These are phyloP conservation scores for Lichtheimia ornata DNA, from an alignment of 371 early-diverging fungal genomes.

Conservation along the genomic window DNA sequence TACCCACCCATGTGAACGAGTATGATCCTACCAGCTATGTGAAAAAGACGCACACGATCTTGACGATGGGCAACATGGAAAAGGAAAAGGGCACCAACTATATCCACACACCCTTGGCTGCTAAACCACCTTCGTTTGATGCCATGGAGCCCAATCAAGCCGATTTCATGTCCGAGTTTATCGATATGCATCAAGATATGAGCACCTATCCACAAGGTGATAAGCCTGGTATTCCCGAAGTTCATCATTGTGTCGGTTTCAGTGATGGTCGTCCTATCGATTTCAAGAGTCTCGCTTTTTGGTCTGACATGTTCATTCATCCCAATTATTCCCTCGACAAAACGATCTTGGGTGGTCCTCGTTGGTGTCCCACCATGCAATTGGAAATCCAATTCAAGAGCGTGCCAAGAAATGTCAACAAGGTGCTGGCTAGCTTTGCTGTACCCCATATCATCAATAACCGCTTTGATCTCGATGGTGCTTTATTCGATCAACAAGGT, in stretches of 20 bases:
- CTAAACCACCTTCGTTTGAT: conserved; percentile 15
- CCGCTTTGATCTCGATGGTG: conserved; percentile 40
- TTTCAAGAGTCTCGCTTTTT: conserved; percentile 37
- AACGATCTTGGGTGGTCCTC: conserved; percentile 15
- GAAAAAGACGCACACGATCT: conserved; percentile 24
- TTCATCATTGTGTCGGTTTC: conserved; percentile 28
- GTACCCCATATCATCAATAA: conserved; percentile 34
- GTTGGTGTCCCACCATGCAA: conserved; percentile 49
- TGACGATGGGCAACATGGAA: conserved; percentile 43
- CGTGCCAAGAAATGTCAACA: conserved; percentile 15
- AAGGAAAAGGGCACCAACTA: conserved; percentile 33
- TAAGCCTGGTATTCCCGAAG: conserved; percentile 26
- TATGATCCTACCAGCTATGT: conserved; percentile 28
- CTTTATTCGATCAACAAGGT: conserved; percentile 28
- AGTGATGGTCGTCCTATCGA: conserved; percentile 32
- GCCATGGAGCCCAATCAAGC: conserved; percentile 17
- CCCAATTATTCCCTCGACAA: conserved; percentile 30
- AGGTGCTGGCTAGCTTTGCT: conserved; percentile 24
- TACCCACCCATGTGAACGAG: conserved; percentile 8
- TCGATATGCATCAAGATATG: conserved; percentile 14
- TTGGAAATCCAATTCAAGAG: conserved; percentile 44
- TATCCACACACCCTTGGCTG: conserved; percentile 12
- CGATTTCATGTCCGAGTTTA: conserved; percentile 22
- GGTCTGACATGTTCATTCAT: conserved; percentile 40
- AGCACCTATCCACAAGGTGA: background rate